Evolutionary conservation across 768 basidiomycete genomes (phyloP).

Genomic region (Trametes cingulata): DNA sequence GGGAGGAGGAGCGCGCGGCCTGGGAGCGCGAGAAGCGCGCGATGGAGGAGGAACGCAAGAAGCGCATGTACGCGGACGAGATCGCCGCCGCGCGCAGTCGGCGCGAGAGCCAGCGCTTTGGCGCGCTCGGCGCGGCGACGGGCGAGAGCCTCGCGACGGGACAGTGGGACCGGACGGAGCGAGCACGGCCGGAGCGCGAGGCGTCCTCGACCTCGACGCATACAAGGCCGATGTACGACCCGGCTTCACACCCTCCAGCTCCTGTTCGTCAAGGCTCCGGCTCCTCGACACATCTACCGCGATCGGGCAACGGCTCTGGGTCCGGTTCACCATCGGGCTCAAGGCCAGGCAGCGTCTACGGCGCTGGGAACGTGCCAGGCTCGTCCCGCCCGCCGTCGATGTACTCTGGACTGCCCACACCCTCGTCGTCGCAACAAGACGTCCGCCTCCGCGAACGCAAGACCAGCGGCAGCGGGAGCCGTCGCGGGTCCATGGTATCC

Average conservation of each 20-base stretch:
- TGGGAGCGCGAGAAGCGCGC: conserved; percentile 53
- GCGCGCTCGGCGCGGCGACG: conserved; percentile 25
- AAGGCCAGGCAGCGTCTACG: conserved; percentile 44
- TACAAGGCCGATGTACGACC: conserved; percentile 27
- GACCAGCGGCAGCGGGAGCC: conserved; percentile 36
- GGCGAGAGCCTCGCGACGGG: conserved; percentile 25
- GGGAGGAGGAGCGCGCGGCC: conserved; percentile 45
- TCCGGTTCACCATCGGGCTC: conserved; percentile 58
- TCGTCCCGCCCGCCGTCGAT: conserved; percentile 57
- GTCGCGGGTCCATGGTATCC: conserved; percentile 27
- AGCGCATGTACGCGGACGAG: conserved; percentile 55
- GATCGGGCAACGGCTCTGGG: conserved; percentile 22
- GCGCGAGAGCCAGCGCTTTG: conserved; percentile 48
- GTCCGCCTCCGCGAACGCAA: conserved; percentile 32
- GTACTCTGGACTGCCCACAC: conserved; percentile 42
- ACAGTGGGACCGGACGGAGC: conserved; percentile 23
- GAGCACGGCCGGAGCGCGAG: conserved; percentile 5
- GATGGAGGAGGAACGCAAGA: conserved; percentile 56
- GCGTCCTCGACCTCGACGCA: conserved; percentile 15
- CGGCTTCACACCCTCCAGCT: not conserved
- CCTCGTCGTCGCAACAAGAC: conserved; percentile 48
- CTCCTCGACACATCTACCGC: conserved; percentile 30
- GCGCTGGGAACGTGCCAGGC: conserved; percentile 37
- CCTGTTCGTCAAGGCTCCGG: conserved; percentile 33
- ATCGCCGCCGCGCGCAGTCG: conserved; percentile 60